Base-by-base conservation (phyloP, 768 basidiomycete species). In the Lactarius hatsudake region DNA sequence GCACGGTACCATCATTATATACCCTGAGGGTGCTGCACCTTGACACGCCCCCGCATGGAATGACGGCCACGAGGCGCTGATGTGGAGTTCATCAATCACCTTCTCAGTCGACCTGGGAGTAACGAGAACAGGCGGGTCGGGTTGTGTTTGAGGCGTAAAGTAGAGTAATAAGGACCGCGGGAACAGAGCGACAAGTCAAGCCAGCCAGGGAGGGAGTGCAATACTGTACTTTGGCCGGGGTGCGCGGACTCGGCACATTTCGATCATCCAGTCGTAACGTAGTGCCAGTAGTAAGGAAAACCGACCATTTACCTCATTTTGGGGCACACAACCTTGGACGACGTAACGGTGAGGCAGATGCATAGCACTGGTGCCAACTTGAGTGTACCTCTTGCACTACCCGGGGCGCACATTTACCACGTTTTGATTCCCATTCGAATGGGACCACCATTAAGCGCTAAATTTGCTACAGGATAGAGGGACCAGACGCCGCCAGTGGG, bases 11-110 rank as follows among this genome's bases (percentile, higher is more conserved):
- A 4, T 48, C 34, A 40, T 55, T 68, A 68, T 64, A 68, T 68
- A 68, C 62, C 34, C 42, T 54, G 53, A 4, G 53, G 32, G 59
- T 59, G 62, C 51, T 38, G 66, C 62, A 63, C 34, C 62, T 6
- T 59, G 30, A 38, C 62, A 60, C 15, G 62, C 67, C 42, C 36
- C 38, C 59, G 53, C 43, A 42, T 66, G 60, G 9, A 38, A 48
- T 36, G 54, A 20, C 55, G 15, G 43, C 67, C 67, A 68, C 67
- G 67, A 68, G 67, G 67, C 53, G 6, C 18, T 56, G 34, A 68
- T 63, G 62, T 17, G 59, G 26, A 13, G 23, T 26, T 26, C 51
- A 66, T 61, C 8, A 3, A 48, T 42, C 30, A 53, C 17, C 23
- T n/a, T 53, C 23, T 12, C 56, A 13, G 40, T 20, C 34, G 8